Conservation (phyloP, 345 rosid species). For the Reutealis trisperma region DNA sequence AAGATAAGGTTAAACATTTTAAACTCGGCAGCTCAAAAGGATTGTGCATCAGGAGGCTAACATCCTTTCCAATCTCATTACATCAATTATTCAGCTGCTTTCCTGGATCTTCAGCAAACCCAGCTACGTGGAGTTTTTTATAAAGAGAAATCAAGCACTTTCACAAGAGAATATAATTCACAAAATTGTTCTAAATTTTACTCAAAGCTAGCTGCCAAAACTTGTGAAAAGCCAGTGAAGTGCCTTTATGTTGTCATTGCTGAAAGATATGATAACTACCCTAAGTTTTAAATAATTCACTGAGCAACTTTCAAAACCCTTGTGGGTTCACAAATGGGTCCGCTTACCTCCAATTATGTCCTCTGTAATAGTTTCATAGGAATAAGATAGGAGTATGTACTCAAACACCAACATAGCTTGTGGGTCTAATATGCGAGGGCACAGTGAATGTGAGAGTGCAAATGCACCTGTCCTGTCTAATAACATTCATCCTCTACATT, state of each 20-base stretch:
- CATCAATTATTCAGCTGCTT: neutral
- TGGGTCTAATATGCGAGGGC: neutral
- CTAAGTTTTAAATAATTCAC: neutral
- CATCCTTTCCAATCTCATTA: neutral
- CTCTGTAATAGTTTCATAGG: neutral
- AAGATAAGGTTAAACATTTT: neutral
- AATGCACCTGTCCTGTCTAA: neutral
- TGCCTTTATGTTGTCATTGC: neutral
- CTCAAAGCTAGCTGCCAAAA: neutral
- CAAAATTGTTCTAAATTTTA: neutral
- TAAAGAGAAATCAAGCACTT: neutral
- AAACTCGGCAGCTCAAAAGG: neutral
- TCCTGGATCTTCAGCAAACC: neutral
- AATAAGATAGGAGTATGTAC: neutral
- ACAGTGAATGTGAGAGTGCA: neutral
- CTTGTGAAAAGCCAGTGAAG: neutral
- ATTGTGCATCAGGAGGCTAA: neutral
- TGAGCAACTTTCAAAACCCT: neutral
- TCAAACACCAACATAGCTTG: neutral
- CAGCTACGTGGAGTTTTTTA: neutral
- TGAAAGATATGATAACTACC: neutral
- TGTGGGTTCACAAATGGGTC: neutral
- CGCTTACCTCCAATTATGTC: neutral
- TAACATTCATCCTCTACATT: neutral
- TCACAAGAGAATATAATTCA: neutral